A percentile compares a stretch with the other conserved stretches of the same genome.
These are phyloP conservation scores for Kondoa malvinella DNA, from an alignment of 768 basidiomycete genomes.

Conservation along the genomic window DNA sequence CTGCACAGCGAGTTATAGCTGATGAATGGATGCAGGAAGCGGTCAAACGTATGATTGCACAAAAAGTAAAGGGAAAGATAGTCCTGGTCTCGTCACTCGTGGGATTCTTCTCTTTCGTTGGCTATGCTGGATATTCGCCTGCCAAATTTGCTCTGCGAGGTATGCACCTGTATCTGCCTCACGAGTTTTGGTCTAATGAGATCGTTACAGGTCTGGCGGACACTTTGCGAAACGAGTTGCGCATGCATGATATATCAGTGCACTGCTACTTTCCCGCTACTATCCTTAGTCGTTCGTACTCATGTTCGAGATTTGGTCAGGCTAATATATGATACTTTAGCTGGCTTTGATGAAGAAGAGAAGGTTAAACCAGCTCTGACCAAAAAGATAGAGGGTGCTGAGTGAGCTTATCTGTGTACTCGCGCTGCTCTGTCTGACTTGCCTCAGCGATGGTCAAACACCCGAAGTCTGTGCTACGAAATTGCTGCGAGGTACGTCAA, in stretches of 20 bases:
- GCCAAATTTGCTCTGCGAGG: constrained; percentile 74
- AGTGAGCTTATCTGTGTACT: constrained; percentile 28
- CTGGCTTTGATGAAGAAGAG: constrained; percentile 61
- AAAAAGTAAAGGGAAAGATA: constrained; percentile 49
- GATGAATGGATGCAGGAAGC: constrained; percentile 40
- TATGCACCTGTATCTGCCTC: constrained; percentile 31
- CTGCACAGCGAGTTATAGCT: background rate
- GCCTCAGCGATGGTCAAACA: constrained; percentile 37
- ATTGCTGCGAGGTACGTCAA: constrained; percentile 43
- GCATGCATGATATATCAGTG: constrained; percentile 57
- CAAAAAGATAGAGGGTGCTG: constrained; percentile 56
- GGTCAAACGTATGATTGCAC: constrained; percentile 46
- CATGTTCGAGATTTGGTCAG: background rate
- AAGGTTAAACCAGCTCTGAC: constrained; percentile 58
- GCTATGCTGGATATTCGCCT: constrained; percentile 63
- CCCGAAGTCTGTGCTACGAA: constrained; percentile 47
- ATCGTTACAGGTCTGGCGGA: constrained; percentile 59
- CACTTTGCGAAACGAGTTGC: constrained; percentile 57
- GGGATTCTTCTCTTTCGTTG: constrained; percentile 57
- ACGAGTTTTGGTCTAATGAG: background rate
- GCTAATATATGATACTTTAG: background rate
- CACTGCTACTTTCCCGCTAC: constrained; percentile 71
- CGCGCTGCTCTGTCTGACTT: background rate
- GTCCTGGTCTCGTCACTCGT: constrained; percentile 51
- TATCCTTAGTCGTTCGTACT: constrained; percentile 42